A percentile compares a stretch with the other conserved stretches of the same genome.
These are phyloP conservation scores for Dactylellina drechsleri DNA, from an alignment of 2,329 filamentous ascomycete genomes.

Conservation along the genomic window DNA sequence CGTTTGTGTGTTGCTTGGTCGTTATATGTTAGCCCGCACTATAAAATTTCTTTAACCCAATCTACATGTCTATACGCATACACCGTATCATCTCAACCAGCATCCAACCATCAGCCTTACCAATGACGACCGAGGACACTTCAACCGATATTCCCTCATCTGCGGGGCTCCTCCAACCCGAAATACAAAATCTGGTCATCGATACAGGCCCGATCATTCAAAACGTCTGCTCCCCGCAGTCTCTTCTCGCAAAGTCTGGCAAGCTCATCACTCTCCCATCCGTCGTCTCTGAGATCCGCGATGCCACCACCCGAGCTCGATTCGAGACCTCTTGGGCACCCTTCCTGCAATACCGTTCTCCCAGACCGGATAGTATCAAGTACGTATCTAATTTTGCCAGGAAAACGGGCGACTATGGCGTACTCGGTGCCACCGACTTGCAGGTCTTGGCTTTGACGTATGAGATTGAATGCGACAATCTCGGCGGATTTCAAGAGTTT, in stretches of 20 bases:
- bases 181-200: constrained; percentile 81
- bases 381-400: constrained; percentile 85
- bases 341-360: constrained; percentile 81
- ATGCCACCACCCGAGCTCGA: constrained; percentile 80
- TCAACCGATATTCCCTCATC: background rate
- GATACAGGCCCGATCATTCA: constrained; percentile 94
- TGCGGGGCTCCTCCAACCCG: background rate
- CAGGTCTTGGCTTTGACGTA: constrained; percentile 90
- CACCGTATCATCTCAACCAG: too few relatives aligned
- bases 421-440: constrained; percentile 88
- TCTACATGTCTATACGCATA: too few relatives aligned
- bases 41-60: too few relatives aligned
- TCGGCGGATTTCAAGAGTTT: constrained; percentile 63
- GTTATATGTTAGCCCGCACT: too few relatives aligned
- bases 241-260: constrained; percentile 80
- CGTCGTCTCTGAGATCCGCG: constrained; percentile 86
- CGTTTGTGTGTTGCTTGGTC: background rate
- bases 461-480: constrained; percentile 90
- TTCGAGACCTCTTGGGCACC: constrained; percentile 86
- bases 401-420: constrained; percentile 86
- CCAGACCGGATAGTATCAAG: constrained; percentile 79
- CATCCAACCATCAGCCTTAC: too few relatives aligned
- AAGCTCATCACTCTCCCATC: constrained; percentile 83
- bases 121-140: constrained; percentile 32
- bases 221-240: constrained; percentile 86